Percentiles rank a stretch among this genome's conserved stretches.
phyloP scores from a whole-genome alignment of 257 asterid genomes.

The Jaltomata sinuosa region DNA sequence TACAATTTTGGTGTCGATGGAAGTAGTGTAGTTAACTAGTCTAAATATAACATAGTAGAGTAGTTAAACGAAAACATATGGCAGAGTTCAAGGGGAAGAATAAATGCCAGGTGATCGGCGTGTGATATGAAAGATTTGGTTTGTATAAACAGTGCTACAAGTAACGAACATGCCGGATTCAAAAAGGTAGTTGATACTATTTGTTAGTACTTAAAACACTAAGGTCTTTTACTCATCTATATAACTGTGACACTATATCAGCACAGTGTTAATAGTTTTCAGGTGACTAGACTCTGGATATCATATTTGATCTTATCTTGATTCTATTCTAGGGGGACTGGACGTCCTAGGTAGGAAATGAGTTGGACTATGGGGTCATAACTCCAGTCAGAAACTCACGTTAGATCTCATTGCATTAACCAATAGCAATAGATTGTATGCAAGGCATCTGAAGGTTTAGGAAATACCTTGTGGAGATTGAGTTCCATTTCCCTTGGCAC shows the following conservation, averaged over 20 bases:
- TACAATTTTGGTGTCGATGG: not conserved
- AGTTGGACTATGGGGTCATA: not conserved
- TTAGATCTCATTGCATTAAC: not conserved
- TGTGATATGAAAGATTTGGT: not conserved
- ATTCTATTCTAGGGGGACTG: not conserved
- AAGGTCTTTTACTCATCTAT: not conserved
- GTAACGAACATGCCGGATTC: not conserved
- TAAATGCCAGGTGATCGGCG: not conserved
- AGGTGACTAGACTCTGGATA: not conserved
- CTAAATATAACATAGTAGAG: not conserved
- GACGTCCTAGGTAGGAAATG: not conserved
- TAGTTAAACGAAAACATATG: not conserved
- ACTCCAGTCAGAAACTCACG: not conserved
- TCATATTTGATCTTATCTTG: not conserved
- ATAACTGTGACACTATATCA: not conserved
- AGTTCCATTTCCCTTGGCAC: conserved; percentile 53
- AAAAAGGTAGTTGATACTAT: not conserved
- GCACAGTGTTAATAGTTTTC: not conserved
- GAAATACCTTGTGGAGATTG: conserved; percentile 79
- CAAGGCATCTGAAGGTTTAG: conserved; percentile 4
- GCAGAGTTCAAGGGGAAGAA: not conserved
- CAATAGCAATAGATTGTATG: not conserved
- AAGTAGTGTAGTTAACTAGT: not conserved
- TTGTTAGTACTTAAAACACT: not conserved
- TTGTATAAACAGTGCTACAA: not conserved